These are phyloP conservation scores for Globisporangium paroecandrum DNA, from an alignment of 352 stramenopile species.

Conservation along the genomic window DNA sequence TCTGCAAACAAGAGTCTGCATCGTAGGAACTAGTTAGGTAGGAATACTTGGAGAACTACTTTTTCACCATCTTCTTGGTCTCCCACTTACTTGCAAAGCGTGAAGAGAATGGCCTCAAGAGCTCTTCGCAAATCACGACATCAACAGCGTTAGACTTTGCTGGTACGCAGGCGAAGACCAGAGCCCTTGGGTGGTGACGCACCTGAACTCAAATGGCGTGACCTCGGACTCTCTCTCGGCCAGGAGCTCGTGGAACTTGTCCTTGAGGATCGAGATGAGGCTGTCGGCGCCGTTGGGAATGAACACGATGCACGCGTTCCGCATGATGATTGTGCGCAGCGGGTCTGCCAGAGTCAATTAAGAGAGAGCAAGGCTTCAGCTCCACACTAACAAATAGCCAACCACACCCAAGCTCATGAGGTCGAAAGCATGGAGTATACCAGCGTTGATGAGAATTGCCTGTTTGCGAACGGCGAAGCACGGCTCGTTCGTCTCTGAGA, in stretches of 20 bases:
- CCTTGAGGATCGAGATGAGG: conserved; percentile 36
- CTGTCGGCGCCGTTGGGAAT: conserved; percentile 44
- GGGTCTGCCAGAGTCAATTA: conserved; percentile 25
- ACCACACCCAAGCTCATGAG: too few relatives aligned
- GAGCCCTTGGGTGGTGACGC: neutral
- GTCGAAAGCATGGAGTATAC: too few relatives aligned
- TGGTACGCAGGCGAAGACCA: neutral
- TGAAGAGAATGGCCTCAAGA: conserved; percentile 34
- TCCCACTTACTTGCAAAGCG: conserved; percentile 24
- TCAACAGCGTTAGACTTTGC: neutral
- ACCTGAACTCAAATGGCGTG: conserved; percentile 47
- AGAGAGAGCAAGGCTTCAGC: too few relatives aligned
- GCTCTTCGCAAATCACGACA: conserved; percentile 21
- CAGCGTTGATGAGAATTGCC: conserved; percentile 40
- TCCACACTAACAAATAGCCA: too few relatives aligned
- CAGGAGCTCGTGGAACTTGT: conserved; percentile 33
- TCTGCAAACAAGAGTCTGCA: conserved; percentile 14
- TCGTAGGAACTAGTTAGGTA: neutral
- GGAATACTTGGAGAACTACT: too few relatives aligned
- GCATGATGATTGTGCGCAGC: conserved; percentile 42
- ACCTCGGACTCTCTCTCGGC: conserved; percentile 13
- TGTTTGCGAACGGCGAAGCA: conserved; percentile 41
- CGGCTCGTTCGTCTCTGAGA: conserved; percentile 52
- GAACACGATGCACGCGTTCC: conserved; percentile 37
- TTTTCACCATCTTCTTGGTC: too few relatives aligned